Conservation (phyloP, 495 filamentous ascomycete genomes). For the Amniculicola lignicola region DNA sequence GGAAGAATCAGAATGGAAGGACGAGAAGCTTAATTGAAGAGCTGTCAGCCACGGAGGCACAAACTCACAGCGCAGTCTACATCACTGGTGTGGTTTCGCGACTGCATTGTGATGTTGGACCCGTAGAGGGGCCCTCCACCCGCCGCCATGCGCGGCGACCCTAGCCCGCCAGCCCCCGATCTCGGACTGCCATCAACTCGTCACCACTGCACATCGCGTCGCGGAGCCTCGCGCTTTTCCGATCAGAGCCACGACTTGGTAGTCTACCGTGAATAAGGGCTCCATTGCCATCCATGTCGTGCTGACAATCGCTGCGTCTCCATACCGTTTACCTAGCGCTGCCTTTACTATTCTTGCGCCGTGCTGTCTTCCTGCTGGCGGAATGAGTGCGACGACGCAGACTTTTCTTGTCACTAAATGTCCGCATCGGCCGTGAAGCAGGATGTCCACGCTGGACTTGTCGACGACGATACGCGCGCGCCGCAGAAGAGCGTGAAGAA, state of each 20-base stretch:
- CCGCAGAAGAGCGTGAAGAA: constrained; percentile 35
- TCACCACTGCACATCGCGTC: constrained; percentile 7
- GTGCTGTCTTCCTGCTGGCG: too few relatives aligned
- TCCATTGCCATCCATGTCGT: neutral
- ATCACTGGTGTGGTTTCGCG: too few relatives aligned
- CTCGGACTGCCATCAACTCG: constrained; percentile 3
- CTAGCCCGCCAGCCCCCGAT: constrained; percentile 4
- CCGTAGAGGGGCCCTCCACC: neutral
- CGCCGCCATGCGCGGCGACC: neutral
- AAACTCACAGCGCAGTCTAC: too few relatives aligned
- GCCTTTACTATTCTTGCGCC: too few relatives aligned
- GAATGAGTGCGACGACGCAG: too few relatives aligned
- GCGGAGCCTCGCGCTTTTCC: constrained; percentile 24
- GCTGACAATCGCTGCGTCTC: too few relatives aligned
- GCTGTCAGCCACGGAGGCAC: too few relatives aligned
- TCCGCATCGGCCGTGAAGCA: constrained; percentile 28
- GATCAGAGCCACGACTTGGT: neutral
- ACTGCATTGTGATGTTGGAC: too few relatives aligned
- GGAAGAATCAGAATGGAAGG: too few relatives aligned
- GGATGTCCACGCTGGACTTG: constrained; percentile 3
- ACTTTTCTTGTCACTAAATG: too few relatives aligned
- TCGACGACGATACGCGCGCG: constrained; percentile 3
- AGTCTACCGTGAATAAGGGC: neutral
- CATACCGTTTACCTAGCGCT: too few relatives aligned
- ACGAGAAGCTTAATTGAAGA: too few relatives aligned